Conservation (phyloP, 306 rosid genomes). For the Castanea mollissima region DNA sequence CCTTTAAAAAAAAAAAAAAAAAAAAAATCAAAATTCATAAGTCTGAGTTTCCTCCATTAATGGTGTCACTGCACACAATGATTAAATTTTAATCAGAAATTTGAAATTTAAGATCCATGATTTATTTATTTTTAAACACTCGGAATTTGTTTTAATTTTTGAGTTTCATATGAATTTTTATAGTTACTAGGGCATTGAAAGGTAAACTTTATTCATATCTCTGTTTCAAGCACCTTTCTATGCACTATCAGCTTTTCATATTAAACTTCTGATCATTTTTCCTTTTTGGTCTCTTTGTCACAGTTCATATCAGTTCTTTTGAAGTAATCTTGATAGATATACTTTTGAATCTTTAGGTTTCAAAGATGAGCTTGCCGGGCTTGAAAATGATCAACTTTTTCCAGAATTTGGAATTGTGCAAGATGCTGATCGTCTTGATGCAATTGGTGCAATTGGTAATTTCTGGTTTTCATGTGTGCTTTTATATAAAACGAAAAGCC, state of each 20-base stretch:
- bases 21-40: not conserved
- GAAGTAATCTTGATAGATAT: not conserved
- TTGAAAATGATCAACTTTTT: conserved; percentile 37
- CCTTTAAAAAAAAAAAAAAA: too few species aligned
- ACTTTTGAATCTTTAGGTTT: conserved; percentile 55
- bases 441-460: conserved; percentile 95
- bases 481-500: not conserved
- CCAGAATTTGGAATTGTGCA: conserved; percentile 82
- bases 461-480: not conserved
- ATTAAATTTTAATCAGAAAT: not conserved
- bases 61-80: not conserved
- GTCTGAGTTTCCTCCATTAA: not conserved
- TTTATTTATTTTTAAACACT: not conserved
- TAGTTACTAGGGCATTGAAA: too few species aligned
- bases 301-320: not conserved
- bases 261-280: not conserved
- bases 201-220: too few species aligned
- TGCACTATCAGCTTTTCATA: not conserved
- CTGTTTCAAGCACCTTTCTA: too few species aligned
- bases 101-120: not conserved
- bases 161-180: too few species aligned
- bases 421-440: conserved; percentile 97
- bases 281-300: not conserved
- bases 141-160: not conserved
- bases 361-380: conserved; percentile 77